A percentile compares a stretch with the other conserved stretches of the same genome.
These are phyloP conservation scores for Hirschioporus abietinus DNA, from an alignment of 768 basidiomycete species.

Conservation along the genomic window DNA sequence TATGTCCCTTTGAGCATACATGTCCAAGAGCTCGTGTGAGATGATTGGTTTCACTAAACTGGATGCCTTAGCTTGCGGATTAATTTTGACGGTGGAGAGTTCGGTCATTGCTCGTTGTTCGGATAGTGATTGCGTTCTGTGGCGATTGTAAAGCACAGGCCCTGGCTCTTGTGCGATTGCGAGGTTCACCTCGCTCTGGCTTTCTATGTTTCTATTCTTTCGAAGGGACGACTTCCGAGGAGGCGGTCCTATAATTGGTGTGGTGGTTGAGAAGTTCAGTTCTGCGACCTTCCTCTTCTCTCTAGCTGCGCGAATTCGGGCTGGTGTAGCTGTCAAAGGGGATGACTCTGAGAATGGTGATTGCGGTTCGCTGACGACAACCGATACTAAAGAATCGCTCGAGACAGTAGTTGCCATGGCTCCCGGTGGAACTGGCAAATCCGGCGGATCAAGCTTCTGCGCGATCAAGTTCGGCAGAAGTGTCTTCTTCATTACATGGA, in stretches of 20 bases:
- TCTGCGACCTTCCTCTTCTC: neutral
- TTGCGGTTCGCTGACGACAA: neutral
- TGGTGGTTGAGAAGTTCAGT: neutral
- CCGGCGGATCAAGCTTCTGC: constrained; percentile 45
- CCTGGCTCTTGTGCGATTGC: neutral
- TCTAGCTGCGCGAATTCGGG: neutral
- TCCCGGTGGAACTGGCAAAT: neutral
- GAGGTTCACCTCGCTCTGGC: neutral
- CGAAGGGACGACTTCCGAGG: neutral
- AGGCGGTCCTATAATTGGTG: neutral
- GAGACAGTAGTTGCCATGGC: neutral
- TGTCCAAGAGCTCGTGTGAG: neutral
- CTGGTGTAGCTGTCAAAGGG: neutral
- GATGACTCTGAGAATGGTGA: neutral
- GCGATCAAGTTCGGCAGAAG: constrained; percentile 60
- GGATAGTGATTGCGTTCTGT: neutral
- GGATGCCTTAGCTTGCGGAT: neutral
- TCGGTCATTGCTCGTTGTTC: neutral
- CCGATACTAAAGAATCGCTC: neutral
- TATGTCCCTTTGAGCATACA: neutral
- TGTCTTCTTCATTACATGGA: constrained; percentile 70
- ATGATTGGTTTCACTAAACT: neutral
- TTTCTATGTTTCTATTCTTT: neutral
- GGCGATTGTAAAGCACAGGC: neutral
- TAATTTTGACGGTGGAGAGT: neutral